Conservation (phyloP, 345 rosid genomes). For the Jatropha curcas region DNA sequence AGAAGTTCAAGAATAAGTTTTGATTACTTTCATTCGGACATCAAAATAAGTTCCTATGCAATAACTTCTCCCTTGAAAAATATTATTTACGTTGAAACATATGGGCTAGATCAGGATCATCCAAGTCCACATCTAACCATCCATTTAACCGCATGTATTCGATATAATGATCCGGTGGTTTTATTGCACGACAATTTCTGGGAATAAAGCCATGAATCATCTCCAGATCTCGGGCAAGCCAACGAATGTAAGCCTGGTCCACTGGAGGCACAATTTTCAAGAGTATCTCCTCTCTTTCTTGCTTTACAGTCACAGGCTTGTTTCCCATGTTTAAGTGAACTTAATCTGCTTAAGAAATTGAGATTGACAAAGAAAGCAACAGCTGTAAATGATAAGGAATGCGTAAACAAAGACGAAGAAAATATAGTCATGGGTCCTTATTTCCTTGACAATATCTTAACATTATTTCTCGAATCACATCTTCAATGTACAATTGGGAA, state of each 20-base stretch:
- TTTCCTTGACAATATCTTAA: too few relatives aligned
- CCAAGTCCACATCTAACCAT: constrained; percentile 62
- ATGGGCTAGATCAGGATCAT: constrained; percentile 78
- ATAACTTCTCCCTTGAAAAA: neutral
- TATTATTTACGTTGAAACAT: constrained; percentile 42
- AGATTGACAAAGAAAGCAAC: neutral
- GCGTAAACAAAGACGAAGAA: neutral
- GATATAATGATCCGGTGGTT: constrained; percentile 70
- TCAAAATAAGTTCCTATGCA: neutral
- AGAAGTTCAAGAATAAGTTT: neutral
- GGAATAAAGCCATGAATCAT: constrained; percentile 62
- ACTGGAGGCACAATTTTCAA: constrained; percentile 66
- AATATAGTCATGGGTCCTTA: neutral
- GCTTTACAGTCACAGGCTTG: constrained; percentile 50
- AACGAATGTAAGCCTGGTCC: constrained; percentile 57
- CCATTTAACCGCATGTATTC: constrained; percentile 67
- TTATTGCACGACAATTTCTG: constrained; percentile 44
- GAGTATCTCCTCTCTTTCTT: constrained; percentile 51
- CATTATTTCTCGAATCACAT: neutral
- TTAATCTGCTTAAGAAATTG: constrained; percentile 19
- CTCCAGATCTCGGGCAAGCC: constrained; percentile 78
- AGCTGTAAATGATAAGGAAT: neutral
- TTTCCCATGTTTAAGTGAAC: constrained; percentile 54
- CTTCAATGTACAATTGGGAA: too few relatives aligned
- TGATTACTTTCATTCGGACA: neutral